phyloP scores from a whole-genome alignment of 805 yeast species.

The Candida incommunis region DNA sequence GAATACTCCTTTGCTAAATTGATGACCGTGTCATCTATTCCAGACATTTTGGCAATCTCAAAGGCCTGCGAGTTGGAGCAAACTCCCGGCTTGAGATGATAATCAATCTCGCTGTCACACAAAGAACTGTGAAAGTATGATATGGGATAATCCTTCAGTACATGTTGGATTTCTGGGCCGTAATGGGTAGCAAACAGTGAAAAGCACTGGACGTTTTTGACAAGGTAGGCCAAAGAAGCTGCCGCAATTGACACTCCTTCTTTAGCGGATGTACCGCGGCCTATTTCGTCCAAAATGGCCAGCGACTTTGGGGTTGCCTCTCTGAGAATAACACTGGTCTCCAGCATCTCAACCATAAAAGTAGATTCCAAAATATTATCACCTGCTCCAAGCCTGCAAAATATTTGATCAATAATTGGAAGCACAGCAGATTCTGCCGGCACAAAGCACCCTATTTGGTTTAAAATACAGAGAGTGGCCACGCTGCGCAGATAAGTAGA shows the following conservation, averaged over 20 bases:
- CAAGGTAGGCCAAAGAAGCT: conserved; percentile 50
- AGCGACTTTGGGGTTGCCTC: conserved; percentile 55
- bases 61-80: neutral
- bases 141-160: conserved; percentile 24
- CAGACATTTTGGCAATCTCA: neutral
- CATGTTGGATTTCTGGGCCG: conserved; percentile 36
- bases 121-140: conserved; percentile 11
- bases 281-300: conserved; percentile 77
- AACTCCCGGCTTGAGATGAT: conserved; percentile 5
- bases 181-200: conserved; percentile 87
- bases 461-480: conserved; percentile 53
- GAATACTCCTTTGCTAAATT: conserved; percentile 4
- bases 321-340: conserved; percentile 54
- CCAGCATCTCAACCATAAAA: conserved; percentile 87
- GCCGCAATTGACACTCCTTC: conserved; percentile 82
- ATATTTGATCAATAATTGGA: conserved; percentile 65
- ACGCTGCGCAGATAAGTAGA: conserved; percentile 62
- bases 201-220: conserved; percentile 43
- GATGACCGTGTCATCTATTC: conserved; percentile 12
- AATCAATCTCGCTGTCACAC: conserved; percentile 16
- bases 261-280: conserved; percentile 73
- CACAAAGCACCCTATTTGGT: conserved; percentile 63
- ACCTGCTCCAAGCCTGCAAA: conserved; percentile 64
- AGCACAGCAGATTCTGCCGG: conserved; percentile 50
- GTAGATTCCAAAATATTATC: conserved; percentile 76